These are phyloP conservation scores for Gloeopeniophorella convolvens DNA, from an alignment of 768 basidiomycete species.

Conservation along the genomic window DNA sequence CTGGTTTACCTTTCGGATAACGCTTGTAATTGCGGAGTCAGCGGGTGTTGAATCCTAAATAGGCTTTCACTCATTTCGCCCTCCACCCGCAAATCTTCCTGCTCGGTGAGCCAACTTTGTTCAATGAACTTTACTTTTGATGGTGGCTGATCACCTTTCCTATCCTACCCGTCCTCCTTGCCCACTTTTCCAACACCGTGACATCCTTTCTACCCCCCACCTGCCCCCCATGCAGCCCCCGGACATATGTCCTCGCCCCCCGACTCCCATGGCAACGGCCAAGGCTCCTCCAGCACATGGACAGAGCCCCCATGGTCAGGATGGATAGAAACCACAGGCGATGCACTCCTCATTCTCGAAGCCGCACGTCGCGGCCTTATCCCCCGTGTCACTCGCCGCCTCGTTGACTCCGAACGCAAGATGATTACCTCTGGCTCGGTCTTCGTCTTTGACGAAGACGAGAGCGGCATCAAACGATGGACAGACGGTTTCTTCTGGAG, in stretches of 20 bases:
- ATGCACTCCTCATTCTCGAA: slow-evolving; percentile 95
- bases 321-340: slow-evolving; percentile 92
- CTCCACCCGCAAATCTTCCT: slow-evolving; percentile 24
- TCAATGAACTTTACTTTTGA: slow-evolving; percentile 22
- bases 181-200: background rate
- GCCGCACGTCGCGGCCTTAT: slow-evolving; percentile 87
- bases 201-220: background rate
- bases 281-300: slow-evolving; percentile 43
- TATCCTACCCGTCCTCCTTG: slow-evolving; percentile 4
- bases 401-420: slow-evolving; percentile 86
- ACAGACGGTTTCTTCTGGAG: slow-evolving; percentile 98
- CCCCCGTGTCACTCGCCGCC: slow-evolving; percentile 83
- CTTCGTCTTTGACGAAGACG: slow-evolving; percentile 96
- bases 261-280: slow-evolving; percentile 14
- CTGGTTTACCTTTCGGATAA: background rate
- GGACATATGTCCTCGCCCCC: slow-evolving; percentile 19
- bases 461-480: slow-evolving; percentile 96
- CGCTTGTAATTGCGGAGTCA: slow-evolving; percentile 18
- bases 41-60: slow-evolving; percentile 24
- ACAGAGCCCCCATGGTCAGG: slow-evolving; percentile 89
- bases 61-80: slow-evolving; percentile 22
- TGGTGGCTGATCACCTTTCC: slow-evolving; percentile 20
- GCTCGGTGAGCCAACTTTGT: slow-evolving; percentile 26
- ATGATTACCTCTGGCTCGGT: slow-evolving; percentile 93
- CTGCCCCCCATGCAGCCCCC: slow-evolving; percentile 7